Evolutionary conservation across 352 stramenopile species (phyloP).

Genomic region (Globisporangium orthogonon): DNA sequence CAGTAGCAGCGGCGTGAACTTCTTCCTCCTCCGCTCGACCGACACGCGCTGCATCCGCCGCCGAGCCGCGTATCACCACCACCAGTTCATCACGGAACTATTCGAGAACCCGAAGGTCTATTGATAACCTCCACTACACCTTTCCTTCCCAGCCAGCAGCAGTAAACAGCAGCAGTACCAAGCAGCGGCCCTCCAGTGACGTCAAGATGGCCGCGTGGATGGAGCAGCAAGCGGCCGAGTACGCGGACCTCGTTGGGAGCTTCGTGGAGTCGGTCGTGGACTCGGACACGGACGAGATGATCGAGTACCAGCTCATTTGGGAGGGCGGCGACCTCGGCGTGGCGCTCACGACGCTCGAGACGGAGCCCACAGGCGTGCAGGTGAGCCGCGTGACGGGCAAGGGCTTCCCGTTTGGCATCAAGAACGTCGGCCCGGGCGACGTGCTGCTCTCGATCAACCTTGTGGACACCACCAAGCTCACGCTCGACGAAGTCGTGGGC

Average conservation of each 20-base stretch:
- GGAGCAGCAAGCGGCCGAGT: slow-evolving; percentile 83
- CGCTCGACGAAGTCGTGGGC: slow-evolving; percentile 74
- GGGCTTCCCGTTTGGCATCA: slow-evolving; percentile 84
- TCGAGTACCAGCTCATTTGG: slow-evolving; percentile 89
- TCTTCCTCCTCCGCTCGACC: no score
- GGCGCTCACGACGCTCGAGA: slow-evolving; percentile 72
- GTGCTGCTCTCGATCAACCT: slow-evolving; percentile 82
- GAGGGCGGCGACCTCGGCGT: slow-evolving; percentile 81
- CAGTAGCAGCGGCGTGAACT: no score
- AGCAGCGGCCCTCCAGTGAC: no score
- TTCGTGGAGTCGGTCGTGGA: slow-evolving; percentile 84
- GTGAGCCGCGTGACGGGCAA: slow-evolving; percentile 84
- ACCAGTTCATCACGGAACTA: no score
- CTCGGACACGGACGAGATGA: slow-evolving; percentile 75
- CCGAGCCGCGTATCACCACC: no score
- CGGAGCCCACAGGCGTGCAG: slow-evolving; percentile 42
- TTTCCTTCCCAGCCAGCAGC: no score
- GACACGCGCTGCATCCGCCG: no score
- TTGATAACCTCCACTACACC: no score
- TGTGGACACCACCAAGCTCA: slow-evolving; percentile 71
- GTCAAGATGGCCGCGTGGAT: slow-evolving; percentile 43
- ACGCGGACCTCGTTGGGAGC: slow-evolving; percentile 73
- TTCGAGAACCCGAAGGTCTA: no score
- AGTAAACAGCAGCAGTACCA: no score
- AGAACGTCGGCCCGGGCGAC: slow-evolving; percentile 80